Evolutionary conservation across 2,329 filamentous ascomycete genomes (phyloP), one percentile per base, ranked within the genome.

Genomic region (Endocalyx cinctus): DNA sequence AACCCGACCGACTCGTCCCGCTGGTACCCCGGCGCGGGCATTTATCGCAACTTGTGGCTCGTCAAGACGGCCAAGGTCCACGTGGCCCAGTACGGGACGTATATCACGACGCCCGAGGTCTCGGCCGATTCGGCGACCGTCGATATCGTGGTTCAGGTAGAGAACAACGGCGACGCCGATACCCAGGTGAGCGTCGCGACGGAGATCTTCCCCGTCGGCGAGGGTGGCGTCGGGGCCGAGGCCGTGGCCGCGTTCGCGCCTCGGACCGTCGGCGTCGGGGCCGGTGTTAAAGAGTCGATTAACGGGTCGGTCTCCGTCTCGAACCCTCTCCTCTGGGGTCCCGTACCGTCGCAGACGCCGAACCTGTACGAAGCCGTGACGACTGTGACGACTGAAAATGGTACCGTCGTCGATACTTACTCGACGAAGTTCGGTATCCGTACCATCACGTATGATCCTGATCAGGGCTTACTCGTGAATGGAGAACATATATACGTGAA

Each of bases 41-140:
- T 76, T 11, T 75, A 75, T 45, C 63, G 70, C 2, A 72, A 73
- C 37, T 58, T 75, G 4, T 77, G 70, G 71, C 58, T 77, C 12
- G 63, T 66, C 22, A 73, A 67, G 36, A 63, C 66, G 10, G 51
- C 64, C 22, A 48, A 60, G 2, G 54, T 60, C 0, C 72, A 74
- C 37, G 62, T 77, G 4, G 63, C 51, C 7, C 66, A 75, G 27
- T 70, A 57, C 29, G 72, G 72, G 4, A 74, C 70, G 0, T 67
- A 59, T 29, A 55, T 75, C 34, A 70, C 64, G 1, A 64, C 70
- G 6, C 61, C 53, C 10, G 45, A 54, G 4, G 62, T 76, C 1
- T 70, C 72, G 3, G 40, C 53, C 0, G 36, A 60, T 6, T 62
- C 65, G 1, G 72, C 72, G 0, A 65, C 58, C 0, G 41, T 74